phyloP scores from a whole-genome alignment of 2,329 filamentous ascomycete genomes.

The Rhexocercosporidium sp. region DNA sequence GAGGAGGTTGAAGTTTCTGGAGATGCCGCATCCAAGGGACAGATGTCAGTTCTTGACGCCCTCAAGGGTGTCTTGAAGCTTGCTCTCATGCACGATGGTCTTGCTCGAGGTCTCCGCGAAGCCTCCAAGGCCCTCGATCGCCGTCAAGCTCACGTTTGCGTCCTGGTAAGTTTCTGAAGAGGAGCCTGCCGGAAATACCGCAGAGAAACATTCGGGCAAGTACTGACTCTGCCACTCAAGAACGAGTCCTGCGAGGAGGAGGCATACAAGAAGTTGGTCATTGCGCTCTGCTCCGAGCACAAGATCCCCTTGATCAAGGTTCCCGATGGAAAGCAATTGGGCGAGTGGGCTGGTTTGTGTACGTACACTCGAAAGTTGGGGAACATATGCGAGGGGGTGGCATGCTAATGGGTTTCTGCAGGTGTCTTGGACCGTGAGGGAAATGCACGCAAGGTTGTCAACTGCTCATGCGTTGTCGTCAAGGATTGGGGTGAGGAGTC shows the following conservation, averaged over 20 bases:
- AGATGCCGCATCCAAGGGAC: slow-evolving; percentile 83
- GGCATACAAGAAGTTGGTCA: slow-evolving; percentile 99
- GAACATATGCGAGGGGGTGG: slow-evolving; percentile 32
- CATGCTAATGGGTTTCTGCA: slow-evolving; percentile 46
- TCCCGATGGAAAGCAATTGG: slow-evolving; percentile 98
- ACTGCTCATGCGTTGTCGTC: slow-evolving; percentile 99
- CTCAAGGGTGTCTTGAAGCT: slow-evolving; percentile 99
- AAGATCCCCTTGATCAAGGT: slow-evolving; percentile 99
- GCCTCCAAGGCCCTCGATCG: slow-evolving; percentile 98
- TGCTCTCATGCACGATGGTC: slow-evolving; percentile 98
- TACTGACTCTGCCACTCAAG: neutral
- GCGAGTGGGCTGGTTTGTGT: slow-evolving; percentile 99
- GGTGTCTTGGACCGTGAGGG: slow-evolving; percentile 99
- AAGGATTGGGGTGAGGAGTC: slow-evolving; percentile 99
- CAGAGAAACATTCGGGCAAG: too few species aligned
- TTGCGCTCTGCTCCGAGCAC: slow-evolving; percentile 98
- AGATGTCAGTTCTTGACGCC: slow-evolving; percentile 98
- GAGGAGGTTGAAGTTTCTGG: slow-evolving; percentile 95
- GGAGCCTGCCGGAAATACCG: neutral
- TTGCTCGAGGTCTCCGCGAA: slow-evolving; percentile 97
- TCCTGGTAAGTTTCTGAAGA: slow-evolving; percentile 59
- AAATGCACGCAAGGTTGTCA: slow-evolving; percentile 99
- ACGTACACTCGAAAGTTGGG: slow-evolving; percentile 56
- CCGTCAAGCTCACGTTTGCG: slow-evolving; percentile 99
- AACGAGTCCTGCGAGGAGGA: slow-evolving; percentile 99